Percentiles rank a stretch among this genome's conserved stretches.
Conservation (phyloP, 176 grass and related monocot genomes). For the Avena atlantica region DNA sequence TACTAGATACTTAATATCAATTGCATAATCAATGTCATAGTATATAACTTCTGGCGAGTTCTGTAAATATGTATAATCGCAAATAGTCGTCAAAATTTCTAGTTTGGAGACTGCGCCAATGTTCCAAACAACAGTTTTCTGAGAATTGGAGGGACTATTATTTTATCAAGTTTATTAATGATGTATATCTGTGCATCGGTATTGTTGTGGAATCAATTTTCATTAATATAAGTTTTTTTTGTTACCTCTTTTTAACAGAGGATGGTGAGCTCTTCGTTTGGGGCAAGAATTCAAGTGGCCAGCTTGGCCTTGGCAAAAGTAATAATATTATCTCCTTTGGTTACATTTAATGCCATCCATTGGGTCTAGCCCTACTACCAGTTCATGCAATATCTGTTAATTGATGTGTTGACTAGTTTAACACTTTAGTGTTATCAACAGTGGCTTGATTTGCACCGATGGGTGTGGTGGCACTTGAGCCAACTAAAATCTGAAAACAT, state of each 20-base stretch:
- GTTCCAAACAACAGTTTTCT: neutral
- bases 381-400: conserved; percentile 36
- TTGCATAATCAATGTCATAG: neutral
- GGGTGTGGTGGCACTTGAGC: neutral
- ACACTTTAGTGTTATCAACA: conserved; percentile 1
- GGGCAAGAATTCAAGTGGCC: conserved; percentile 93
- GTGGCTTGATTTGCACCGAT: conserved; percentile 9
- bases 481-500: conserved; percentile 3
- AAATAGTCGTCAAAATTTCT: neutral
- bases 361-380: conserved; percentile 7
- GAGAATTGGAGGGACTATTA: conserved; percentile 13
- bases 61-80: neutral
- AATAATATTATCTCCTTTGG: conserved; percentile 37
- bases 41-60: neutral
- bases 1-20: neutral
- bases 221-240: conserved; percentile 38
- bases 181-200: conserved; percentile 7
- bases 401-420: neutral
- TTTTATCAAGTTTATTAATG: neutral
- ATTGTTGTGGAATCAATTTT: neutral
- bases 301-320: conserved; percentile 98
- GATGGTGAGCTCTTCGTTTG: conserved; percentile 84
- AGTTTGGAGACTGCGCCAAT: neutral
- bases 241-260: conserved; percentile 42
- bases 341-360: conserved; percentile 24